Conservation (phyloP, 306 rosid species). For the Gynostemma pentaphyllum region DNA sequence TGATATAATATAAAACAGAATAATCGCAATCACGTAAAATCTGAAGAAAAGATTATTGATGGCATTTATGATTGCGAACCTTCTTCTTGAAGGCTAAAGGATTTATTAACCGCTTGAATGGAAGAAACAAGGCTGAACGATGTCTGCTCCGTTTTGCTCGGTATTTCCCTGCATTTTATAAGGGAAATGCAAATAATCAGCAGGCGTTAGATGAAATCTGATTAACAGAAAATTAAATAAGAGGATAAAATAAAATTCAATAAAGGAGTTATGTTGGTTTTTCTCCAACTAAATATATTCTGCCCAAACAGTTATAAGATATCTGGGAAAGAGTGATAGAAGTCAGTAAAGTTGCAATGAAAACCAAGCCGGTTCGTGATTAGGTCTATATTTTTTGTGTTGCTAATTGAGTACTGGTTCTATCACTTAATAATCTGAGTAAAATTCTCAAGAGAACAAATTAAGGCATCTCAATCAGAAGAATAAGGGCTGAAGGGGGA, state of each 20-base stretch:
- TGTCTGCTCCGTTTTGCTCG: constrained; percentile 30
- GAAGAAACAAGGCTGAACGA: constrained; percentile 17
- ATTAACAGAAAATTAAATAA: not conserved
- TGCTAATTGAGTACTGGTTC: not conserved
- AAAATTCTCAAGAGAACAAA: not conserved
- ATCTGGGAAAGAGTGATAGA: not conserved
- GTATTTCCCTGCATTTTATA: constrained; percentile 31
- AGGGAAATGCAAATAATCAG: constrained; percentile 1
- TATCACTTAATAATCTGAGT: not conserved
- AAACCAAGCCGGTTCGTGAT: not conserved
- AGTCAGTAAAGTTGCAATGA: not conserved
- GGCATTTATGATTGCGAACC: constrained; percentile 28
- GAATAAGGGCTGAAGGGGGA: not conserved
- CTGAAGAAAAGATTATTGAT: constrained; percentile 15
- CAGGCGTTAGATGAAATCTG: not conserved
- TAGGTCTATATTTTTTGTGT: not conserved
- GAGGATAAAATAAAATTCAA: not conserved
- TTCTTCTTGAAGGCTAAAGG: constrained; percentile 41
- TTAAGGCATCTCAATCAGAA: not conserved
- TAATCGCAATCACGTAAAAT: not conserved
- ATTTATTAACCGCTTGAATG: constrained; percentile 44
- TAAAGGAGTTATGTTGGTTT: not conserved
- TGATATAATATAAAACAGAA: not conserved
- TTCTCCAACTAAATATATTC: not conserved
- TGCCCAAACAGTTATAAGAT: not conserved